Percentiles rank a stretch among this genome's conserved stretches.
Conservation (phyloP, 2,329 filamentous ascomycete genomes). For the Cladobotryum mycophilum region DNA sequence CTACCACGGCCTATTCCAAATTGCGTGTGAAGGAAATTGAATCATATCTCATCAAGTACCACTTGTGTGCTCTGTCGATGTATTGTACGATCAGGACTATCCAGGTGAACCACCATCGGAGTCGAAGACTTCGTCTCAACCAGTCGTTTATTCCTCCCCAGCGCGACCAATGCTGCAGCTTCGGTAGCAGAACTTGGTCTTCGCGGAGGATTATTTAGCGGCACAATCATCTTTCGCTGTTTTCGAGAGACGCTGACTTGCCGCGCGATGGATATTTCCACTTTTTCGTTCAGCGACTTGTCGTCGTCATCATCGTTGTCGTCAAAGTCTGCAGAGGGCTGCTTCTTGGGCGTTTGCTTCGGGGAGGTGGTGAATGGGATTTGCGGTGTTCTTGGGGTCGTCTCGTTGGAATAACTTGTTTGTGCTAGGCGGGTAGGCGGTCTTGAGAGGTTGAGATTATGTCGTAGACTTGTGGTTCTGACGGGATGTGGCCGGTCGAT, state of each 20-base stretch:
- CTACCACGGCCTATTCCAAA: too few species aligned
- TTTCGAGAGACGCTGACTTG: slow-evolving; percentile 60
- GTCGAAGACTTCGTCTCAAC: slow-evolving; percentile 35
- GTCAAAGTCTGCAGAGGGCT: neutral
- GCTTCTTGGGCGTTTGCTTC: neutral
- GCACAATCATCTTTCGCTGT: slow-evolving; percentile 54
- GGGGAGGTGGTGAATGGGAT: neutral
- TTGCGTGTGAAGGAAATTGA: neutral
- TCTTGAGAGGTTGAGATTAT: neutral
- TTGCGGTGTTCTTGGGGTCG: neutral
- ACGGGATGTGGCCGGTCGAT: too few species aligned
- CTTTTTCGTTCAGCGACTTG: slow-evolving; percentile 41
- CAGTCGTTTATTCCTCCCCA: slow-evolving; percentile 11
- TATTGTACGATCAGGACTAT: slow-evolving; percentile 29
- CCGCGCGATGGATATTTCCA: slow-evolving; percentile 60
- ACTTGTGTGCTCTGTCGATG: slow-evolving; percentile 48
- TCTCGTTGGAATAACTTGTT: too few species aligned
- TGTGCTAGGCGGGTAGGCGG: neutral
- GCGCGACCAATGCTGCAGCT: slow-evolving; percentile 1
- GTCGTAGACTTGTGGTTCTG: neutral
- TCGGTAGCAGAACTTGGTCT: neutral
- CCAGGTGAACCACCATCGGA: slow-evolving; percentile 39
- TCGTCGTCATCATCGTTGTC: slow-evolving; percentile 14
- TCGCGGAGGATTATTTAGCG: slow-evolving; percentile 34
- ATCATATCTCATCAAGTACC: slow-evolving; percentile 39